Evolutionary conservation across 768 basidiomycete genomes (phyloP).

Genomic region (Obba rivulosa): DNA sequence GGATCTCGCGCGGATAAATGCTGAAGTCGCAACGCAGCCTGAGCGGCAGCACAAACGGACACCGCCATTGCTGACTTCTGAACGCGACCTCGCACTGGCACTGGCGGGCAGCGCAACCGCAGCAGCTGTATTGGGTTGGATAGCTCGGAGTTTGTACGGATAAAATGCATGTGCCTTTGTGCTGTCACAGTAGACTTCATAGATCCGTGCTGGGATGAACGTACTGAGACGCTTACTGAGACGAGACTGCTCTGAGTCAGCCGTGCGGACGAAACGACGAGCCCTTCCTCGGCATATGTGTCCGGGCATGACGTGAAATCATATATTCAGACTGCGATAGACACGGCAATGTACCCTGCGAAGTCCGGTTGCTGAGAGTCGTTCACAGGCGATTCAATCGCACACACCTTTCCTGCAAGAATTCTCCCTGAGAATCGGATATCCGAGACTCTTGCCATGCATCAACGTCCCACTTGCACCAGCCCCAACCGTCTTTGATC

Average conservation of each 20-base stretch:
- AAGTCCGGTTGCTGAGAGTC: background rate
- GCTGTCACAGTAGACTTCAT: background rate
- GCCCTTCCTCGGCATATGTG: too few species aligned
- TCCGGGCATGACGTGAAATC: background rate
- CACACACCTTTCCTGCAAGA: constrained; percentile 43
- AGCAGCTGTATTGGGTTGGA: constrained; percentile 23
- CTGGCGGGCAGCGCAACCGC: constrained; percentile 17
- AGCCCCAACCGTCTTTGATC: constrained; percentile 68
- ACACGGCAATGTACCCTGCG: constrained; percentile 48
- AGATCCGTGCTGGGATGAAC: background rate
- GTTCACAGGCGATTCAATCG: background rate
- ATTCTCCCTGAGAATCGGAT: constrained; percentile 37
- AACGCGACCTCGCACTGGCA: constrained; percentile 19
- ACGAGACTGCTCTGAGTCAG: background rate
- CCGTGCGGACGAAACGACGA: background rate
- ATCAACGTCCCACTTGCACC: constrained; percentile 55
- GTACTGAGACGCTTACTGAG: background rate
- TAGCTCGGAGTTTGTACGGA: constrained; percentile 24
- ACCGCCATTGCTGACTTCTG: constrained; percentile 2
- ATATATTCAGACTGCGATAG: constrained; percentile 38
- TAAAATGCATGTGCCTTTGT: constrained; percentile 6
- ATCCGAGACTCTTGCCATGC: constrained; percentile 39
- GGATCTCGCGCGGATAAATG: constrained; percentile 11
- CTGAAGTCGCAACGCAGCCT: background rate
- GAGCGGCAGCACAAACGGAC: constrained; percentile 8